Conservation (phyloP, 2,329 filamentous ascomycete genomes). For the Aspergillus thermomutatus region DNA sequence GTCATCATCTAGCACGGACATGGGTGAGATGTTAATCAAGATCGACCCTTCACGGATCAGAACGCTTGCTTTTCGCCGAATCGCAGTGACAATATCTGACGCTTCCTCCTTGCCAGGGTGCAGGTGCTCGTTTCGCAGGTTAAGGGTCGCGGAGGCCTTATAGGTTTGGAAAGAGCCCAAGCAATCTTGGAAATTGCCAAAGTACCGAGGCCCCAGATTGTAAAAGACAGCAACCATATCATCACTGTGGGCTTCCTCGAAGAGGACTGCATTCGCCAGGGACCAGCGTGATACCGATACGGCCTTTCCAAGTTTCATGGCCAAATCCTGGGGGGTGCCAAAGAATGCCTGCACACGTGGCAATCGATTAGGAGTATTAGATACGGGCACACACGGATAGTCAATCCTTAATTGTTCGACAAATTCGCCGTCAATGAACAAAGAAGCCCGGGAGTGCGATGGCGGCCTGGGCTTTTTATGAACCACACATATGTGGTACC, state of each 20-base stretch:
- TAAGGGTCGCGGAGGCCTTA: constrained; percentile 82
- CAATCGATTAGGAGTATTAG: constrained; percentile 50
- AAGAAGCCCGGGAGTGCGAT: constrained; percentile 72
- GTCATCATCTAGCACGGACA: constrained; percentile 75
- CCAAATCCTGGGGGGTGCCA: constrained; percentile 86
- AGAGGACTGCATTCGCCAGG: constrained; percentile 81
- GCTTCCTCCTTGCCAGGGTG: constrained; percentile 85
- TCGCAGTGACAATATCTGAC: constrained; percentile 87
- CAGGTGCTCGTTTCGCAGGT: constrained; percentile 84
- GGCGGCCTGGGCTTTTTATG: constrained; percentile 76
- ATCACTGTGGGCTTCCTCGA: constrained; percentile 83
- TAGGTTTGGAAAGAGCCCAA: constrained; percentile 96
- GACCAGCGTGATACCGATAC: constrained; percentile 80
- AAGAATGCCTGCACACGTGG: constrained; percentile 82
- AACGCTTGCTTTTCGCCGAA: constrained; percentile 76
- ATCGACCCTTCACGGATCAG: constrained; percentile 79
- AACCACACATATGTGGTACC: constrained; percentile 92
- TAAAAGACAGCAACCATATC: constrained; percentile 89
- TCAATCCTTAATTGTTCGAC: constrained; percentile 85
- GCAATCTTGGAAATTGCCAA: constrained; percentile 95
- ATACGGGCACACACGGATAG: constrained; percentile 74
- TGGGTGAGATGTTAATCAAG: constrained; percentile 77
- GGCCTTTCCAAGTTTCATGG: constrained; percentile 68
- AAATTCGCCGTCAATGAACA: constrained; percentile 93
- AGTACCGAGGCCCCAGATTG: constrained; percentile 84